Evolutionary conservation across 108 stramenopile species (phyloP).

Genomic region (Cylindrotheca closterium): DNA sequence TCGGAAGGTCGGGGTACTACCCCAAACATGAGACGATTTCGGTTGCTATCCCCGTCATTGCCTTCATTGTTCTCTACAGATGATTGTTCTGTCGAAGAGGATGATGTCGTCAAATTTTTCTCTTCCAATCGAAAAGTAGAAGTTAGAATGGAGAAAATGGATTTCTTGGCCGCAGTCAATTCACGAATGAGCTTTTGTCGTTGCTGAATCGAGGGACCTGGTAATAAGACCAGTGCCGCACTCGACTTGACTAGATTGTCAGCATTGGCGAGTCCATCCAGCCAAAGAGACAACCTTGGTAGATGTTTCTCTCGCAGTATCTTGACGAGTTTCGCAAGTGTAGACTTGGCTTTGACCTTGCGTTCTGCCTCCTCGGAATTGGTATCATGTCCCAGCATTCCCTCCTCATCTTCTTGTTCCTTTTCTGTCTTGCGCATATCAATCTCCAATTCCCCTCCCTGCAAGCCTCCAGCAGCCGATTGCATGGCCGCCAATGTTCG

Average conservation of each 20-base stretch:
- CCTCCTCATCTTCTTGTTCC: not conserved
- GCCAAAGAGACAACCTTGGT: slow-evolving; percentile 32
- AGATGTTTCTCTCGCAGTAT: slow-evolving; percentile 22
- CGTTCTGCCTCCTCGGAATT: not conserved
- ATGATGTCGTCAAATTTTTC: not conserved
- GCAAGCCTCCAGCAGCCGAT: slow-evolving; percentile 18
- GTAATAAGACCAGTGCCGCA: slow-evolving; percentile 12
- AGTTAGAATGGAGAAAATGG: slow-evolving; percentile 21
- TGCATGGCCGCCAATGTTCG: slow-evolving; percentile 43
- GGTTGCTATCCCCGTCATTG: not conserved
- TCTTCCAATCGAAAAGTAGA: no score
- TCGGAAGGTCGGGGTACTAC: no score
- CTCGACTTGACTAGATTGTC: slow-evolving; percentile 21
- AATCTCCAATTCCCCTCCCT: slow-evolving; percentile 36
- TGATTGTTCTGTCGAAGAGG: not conserved
- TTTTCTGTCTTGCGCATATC: slow-evolving; percentile 15
- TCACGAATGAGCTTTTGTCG: slow-evolving; percentile 12
- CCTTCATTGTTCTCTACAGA: not conserved
- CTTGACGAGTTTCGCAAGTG: slow-evolving; percentile 16
- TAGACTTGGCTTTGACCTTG: not conserved
- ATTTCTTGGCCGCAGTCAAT: slow-evolving; percentile 18
- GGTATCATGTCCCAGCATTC: not conserved
- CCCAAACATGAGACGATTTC: no score
- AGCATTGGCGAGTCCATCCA: slow-evolving; percentile 42
- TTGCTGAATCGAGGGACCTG: not conserved